Base-by-base conservation (phyloP, 176 grass and related monocot species). In the Aegilops tauschii region DNA sequence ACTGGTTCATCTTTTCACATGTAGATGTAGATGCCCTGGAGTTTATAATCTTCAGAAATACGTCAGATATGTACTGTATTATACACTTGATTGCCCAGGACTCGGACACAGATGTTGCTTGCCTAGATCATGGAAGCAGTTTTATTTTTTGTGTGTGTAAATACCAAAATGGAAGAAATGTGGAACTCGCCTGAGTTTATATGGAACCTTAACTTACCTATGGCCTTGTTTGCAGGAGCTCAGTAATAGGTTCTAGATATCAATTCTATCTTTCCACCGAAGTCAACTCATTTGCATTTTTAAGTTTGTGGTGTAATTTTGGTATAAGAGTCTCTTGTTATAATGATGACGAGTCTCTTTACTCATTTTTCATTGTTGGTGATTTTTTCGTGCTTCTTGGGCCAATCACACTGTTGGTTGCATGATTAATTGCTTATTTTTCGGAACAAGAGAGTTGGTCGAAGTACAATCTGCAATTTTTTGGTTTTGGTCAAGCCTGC, bases 121-220 rank as follows among this genome's bases (percentile, higher is more conserved):
- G 21, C 65, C 61, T 68, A 76, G 16, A 84, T 69, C 49, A 80
- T 77, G 29, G 61, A 80, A 75, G 34, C n/a, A 16, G 12, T 61
- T 76, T 27, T 8, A 6, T 79, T 79, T 30, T 84, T 12, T 59
- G 18, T 9, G 56, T 59, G 54, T 77, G 58, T 5, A 54, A 54
- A 54, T 54, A 16, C 50, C 50, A 78, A 85, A 61, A 56, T 68
- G 23, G 44, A 72, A 89, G 23, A 32, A 78, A 82, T 79, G 31
- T 17, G 28, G 8, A 56, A 80, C 17, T n/a, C 18, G 36, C 35
- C 59, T 83, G n/a, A 25, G 25, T 31, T 50, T 52, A 65, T 81
- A 12, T 31, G 18, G 10, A 6, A 61, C 10, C 2, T 37, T 45
- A 68, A 67, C 23, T 62, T 62, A 49, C 42, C 30, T 63, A 49